These are phyloP conservation scores for Thinopyrum elongatum DNA, from an alignment of 176 grass and related monocot genomes.

Conservation along the genomic window DNA sequence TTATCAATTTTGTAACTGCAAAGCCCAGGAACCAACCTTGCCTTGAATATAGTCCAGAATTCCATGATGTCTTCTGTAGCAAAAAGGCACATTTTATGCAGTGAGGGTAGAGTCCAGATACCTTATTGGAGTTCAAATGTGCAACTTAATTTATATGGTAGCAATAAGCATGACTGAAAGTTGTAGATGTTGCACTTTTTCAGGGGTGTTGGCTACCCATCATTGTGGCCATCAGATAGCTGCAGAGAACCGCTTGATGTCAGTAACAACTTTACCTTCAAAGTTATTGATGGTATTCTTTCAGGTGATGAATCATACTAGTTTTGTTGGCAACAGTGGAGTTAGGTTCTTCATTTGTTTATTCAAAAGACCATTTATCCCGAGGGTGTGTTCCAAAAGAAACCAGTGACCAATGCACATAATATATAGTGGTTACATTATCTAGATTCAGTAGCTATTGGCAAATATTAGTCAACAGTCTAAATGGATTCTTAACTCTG, in stretches of 20 bases:
- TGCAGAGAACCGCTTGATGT: constrained; percentile 91
- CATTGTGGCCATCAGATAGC: constrained; percentile 70
- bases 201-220: constrained; percentile 80
- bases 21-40: not conserved
- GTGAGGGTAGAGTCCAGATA: not conserved
- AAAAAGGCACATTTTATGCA: constrained; percentile 1
- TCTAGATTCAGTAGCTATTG: not conserved
- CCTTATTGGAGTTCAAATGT: not conserved
- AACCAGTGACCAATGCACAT: not conserved
- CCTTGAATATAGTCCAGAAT: not conserved
- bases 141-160: constrained; percentile 6
- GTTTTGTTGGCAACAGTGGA: constrained; percentile 7
- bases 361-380: constrained; percentile 22
- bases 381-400: not conserved
- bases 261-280: constrained; percentile 77
- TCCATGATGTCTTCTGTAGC: not conserved
- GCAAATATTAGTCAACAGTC: not conserved
- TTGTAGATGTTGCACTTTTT: constrained; percentile 28
- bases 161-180: constrained; percentile 28
- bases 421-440: not conserved
- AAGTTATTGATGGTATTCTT: constrained; percentile 93
- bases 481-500: constrained; percentile 14
- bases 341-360: constrained; percentile 17
- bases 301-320: constrained; percentile 53
- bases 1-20: not conserved